A percentile compares a stretch with the other conserved stretches of the same genome.
Conservation (phyloP, 2,329 filamentous ascomycete species). For the Pseudocercospora vitis region DNA sequence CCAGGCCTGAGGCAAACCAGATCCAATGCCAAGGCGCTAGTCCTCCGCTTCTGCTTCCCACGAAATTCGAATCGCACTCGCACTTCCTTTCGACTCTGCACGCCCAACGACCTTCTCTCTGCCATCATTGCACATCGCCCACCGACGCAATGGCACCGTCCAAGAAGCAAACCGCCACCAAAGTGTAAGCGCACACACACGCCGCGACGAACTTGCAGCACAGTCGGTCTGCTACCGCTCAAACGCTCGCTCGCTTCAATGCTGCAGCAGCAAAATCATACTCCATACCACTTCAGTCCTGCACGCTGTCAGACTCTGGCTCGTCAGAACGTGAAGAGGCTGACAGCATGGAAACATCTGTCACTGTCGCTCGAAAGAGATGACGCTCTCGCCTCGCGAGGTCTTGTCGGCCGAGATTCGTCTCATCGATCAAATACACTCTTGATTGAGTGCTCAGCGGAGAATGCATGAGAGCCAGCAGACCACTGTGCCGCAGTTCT, state of each 20-base stretch:
- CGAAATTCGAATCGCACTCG: slow-evolving; percentile 20
- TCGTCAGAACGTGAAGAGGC: slow-evolving; percentile 38
- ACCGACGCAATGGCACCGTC: slow-evolving; percentile 53
- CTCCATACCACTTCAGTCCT: slow-evolving; percentile 37
- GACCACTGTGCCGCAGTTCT: slow-evolving; percentile 94
- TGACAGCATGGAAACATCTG: slow-evolving; percentile 19
- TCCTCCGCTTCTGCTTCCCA: slow-evolving; percentile 12
- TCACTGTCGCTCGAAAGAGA: slow-evolving; percentile 28
- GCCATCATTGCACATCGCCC: slow-evolving; percentile 42
- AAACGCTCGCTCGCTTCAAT: slow-evolving; percentile 38
- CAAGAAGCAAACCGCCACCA: slow-evolving; percentile 45
- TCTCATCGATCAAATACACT: slow-evolving; percentile 74
- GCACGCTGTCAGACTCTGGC: slow-evolving; percentile 38
- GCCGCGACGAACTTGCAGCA: slow-evolving; percentile 57
- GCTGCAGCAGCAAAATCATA: slow-evolving; percentile 28
- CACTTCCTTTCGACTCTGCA: slow-evolving; percentile 13
- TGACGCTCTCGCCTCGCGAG: slow-evolving; percentile 34
- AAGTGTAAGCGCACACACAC: slow-evolving; percentile 53
- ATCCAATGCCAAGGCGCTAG: slow-evolving; percentile 13
- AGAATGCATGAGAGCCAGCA: slow-evolving; percentile 58
- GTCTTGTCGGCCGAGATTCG: slow-evolving; percentile 32
- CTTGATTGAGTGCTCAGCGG: slow-evolving; percentile 32
- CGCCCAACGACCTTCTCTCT: slow-evolving; percentile 21
- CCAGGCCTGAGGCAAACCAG: slow-evolving; percentile 5
- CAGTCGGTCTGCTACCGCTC: slow-evolving; percentile 70